Conservation (phyloP, 164 flowering plant species). For the Piper betle region DNA sequence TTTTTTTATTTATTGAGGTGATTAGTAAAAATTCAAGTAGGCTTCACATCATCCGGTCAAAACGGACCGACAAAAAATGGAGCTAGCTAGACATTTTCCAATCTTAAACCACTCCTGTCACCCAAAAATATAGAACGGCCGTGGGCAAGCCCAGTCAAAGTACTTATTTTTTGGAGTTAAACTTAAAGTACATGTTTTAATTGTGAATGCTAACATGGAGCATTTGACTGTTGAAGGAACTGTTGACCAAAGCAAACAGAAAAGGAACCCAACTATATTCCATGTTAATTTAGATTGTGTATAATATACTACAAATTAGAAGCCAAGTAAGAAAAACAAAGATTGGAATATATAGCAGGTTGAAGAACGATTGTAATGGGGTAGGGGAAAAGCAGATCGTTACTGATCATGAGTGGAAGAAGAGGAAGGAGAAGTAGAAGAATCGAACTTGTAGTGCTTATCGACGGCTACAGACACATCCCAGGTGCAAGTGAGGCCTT, state of each 20-base stretch:
- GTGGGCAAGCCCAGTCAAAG: neutral
- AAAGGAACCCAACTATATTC: neutral
- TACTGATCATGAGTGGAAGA: neutral
- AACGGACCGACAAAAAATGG: too few relatives aligned
- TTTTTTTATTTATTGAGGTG: too few relatives aligned
- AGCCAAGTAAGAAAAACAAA: neutral
- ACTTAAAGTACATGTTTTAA: too few relatives aligned
- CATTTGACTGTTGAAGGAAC: neutral
- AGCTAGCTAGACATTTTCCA: too few relatives aligned
- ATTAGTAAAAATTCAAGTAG: too few relatives aligned
- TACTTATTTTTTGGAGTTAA: neutral
- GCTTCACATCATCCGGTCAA: too few relatives aligned
- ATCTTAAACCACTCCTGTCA: too few relatives aligned
- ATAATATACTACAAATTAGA: neutral
- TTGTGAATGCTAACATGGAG: neutral
- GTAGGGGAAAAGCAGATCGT: neutral
- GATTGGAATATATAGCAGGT: neutral
- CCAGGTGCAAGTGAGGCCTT: slow-evolving; percentile 70
- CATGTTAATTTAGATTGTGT: too few relatives aligned
- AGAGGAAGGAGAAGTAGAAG: slow-evolving; percentile 13
- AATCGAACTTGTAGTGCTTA: slow-evolving; percentile 62
- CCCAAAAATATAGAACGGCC: neutral
- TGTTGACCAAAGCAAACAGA: neutral
- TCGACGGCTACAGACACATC: slow-evolving; percentile 60
- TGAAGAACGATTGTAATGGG: neutral